Base-by-base conservation (phyloP, 306 rosid genomes). In the Canavalia gladiata region DNA sequence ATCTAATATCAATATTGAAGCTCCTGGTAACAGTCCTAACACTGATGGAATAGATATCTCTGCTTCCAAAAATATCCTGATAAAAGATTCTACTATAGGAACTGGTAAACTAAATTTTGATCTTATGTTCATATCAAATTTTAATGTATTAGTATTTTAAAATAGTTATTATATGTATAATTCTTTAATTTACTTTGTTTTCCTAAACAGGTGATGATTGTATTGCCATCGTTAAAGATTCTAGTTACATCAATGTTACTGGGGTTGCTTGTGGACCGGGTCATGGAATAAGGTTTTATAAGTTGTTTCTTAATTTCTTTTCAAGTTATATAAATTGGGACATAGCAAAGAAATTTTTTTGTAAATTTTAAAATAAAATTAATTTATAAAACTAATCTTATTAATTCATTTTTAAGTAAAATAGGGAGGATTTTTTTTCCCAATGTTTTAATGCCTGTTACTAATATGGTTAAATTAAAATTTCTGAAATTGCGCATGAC, bases 211-310 rank as follows among this genome's bases (percentile, higher is more conserved):
- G 91, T 13, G 91, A 88, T 68, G 91, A 88, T 51, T 88, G 89
- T 45, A 71, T 88, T 70, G 83, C 89, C 1, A 42, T 88, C 54
- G 75, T 37, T 6, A 10, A 37, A 47, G 88, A 87, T 6, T 8
- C 78, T 6, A 81, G 79, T 10, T n/a, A 28, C 52, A 68, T 88
- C 79, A 84, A 81, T 73, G 74, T 45, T 8, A 78, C 75, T 54
- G 6, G 67, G 5, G 31, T 88, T 84, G 10, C 41, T 13, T 88
- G 88, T 62, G 91, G 91, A 65, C 91, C 89, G 3, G 89, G 91
- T 46, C 88, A 84, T 66, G 88, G 91, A 1, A 88, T 86, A 63
- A 88, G 88, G 91, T 88, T 70, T 51, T 45, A n/a, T 13, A 9
- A 49, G 7, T 54, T 37, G 1, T 39, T 9, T 63, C 33, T 42